phyloP scores from a whole-genome alignment of 345 rosid genomes.

The Populus ilicifolia region DNA sequence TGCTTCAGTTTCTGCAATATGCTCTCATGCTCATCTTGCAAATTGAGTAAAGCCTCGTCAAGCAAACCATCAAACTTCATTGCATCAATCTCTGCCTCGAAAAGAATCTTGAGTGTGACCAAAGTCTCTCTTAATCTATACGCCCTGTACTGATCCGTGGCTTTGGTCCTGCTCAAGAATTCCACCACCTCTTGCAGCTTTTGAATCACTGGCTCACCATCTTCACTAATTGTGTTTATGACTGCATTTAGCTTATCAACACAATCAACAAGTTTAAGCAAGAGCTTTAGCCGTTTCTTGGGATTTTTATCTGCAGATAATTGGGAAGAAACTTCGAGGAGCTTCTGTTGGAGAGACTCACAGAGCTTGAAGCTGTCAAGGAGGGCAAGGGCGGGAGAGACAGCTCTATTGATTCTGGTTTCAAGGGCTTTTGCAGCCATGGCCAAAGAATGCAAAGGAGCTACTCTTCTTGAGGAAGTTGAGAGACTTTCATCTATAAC shows the following conservation, averaged over 20 bases:
- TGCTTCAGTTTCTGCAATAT: constrained; percentile 44
- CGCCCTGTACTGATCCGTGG: constrained; percentile 44
- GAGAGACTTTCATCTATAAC: constrained; percentile 35
- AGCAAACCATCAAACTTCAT: constrained; percentile 66
- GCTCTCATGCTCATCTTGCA: constrained; percentile 55
- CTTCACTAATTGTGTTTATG: constrained; percentile 34
- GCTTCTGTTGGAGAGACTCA: constrained; percentile 44
- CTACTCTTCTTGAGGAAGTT: constrained; percentile 40
- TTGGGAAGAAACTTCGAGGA: constrained; percentile 36
- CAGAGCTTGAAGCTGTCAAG: constrained; percentile 45
- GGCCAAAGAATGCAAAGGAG: constrained; percentile 52
- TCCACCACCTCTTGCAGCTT: constrained; percentile 72
- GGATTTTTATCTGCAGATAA: constrained; percentile 21
- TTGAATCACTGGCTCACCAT: constrained; percentile 57
- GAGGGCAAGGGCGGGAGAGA: constrained; percentile 46
- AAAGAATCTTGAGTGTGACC: constrained; percentile 48
- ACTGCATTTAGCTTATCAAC: constrained; percentile 42
- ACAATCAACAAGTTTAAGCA: constrained; percentile 40
- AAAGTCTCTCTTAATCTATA: constrained; percentile 52
- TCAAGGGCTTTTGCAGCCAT: constrained; percentile 59
- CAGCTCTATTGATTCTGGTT: constrained; percentile 55
- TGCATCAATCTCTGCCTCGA: constrained; percentile 50
- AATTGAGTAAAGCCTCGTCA: constrained; percentile 54
- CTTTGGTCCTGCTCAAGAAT: constrained; percentile 72
- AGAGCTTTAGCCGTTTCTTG: constrained; percentile 33